Percentiles rank a stretch among this genome's conserved stretches.
Evolutionary conservation across 2,329 filamentous ascomycete genomes (phyloP).

Genomic region (Alternaria triticimaculans): DNA sequence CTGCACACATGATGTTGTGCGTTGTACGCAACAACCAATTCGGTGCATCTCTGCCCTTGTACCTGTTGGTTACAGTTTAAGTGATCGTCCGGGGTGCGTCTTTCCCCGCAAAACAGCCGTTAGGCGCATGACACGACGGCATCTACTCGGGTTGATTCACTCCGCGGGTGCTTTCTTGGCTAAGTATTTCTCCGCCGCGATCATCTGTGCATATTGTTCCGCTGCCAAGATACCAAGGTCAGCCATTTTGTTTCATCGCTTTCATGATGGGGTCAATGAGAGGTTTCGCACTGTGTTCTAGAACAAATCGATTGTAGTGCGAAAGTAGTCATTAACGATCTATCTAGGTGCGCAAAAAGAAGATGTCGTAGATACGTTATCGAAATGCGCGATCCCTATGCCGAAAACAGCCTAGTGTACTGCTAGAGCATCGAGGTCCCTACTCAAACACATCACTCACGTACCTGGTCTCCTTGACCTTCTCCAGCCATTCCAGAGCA

Average conservation of each 20-base stretch:
- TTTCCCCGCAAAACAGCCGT: not conserved
- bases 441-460: slow-evolving; percentile 14
- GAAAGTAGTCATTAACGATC: not conserved
- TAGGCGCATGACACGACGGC: not conserved
- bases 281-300: not conserved
- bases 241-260: not conserved
- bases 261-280: not conserved
- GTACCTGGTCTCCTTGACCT: slow-evolving; percentile 9
- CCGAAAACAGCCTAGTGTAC: not conserved
- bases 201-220: not conserved
- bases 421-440: not conserved
- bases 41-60: not conserved
- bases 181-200: slow-evolving; percentile 2
- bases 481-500: slow-evolving; percentile 2
- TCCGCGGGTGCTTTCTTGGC: slow-evolving; percentile 1
- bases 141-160: not conserved
- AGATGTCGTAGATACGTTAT: not conserved
- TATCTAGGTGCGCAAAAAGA: not conserved
- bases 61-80: not conserved
- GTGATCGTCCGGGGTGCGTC: not conserved
- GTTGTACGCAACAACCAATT: not conserved
- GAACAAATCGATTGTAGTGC: not conserved
- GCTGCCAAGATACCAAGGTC: slow-evolving; percentile 4
- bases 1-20: not conserved
- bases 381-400: not conserved